These are phyloP conservation scores for Cutaneotrichosporon dermatis DNA, from an alignment of 1,284 basidiomycete genomes.

Conservation along the genomic window DNA sequence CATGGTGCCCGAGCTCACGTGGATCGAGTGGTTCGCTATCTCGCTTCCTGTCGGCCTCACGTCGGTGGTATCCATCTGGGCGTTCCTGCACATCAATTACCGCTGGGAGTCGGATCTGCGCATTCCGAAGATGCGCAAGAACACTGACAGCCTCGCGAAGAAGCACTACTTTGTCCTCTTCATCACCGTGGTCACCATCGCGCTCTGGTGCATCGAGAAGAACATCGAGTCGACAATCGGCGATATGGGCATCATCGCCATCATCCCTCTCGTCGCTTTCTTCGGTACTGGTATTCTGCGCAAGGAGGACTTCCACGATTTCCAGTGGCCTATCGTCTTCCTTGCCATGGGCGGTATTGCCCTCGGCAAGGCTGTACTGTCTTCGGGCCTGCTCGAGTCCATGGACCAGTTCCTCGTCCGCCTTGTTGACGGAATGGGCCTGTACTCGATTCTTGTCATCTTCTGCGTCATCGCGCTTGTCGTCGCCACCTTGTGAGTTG, in stretches of 20 bases:
- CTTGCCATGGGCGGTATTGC: conserved; percentile 99
- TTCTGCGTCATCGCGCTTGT: conserved; percentile 83
- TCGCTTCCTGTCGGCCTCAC: conserved; percentile 83
- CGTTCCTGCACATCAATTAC: conserved; percentile 80
- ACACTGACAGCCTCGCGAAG: conserved; percentile 69
- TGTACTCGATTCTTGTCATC: conserved; percentile 79
- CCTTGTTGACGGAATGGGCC: conserved; percentile 64
- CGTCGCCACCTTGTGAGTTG: conserved; percentile 52
- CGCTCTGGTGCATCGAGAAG: conserved; percentile 85
- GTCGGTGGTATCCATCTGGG: conserved; percentile 86
- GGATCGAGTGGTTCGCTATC: conserved; percentile 92
- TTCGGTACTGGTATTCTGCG: conserved; percentile 91
- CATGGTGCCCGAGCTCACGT: conserved; percentile 84
- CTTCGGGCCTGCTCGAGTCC: conserved; percentile 78
- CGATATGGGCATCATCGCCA: conserved; percentile 96
- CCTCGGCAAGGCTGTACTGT: conserved; percentile 86
- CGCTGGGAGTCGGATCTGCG: conserved; percentile 75
- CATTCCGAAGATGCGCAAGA: conserved; percentile 76
- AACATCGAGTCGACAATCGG: conserved; percentile 73
- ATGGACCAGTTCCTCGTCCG: conserved; percentile 67
- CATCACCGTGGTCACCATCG: conserved; percentile 82
- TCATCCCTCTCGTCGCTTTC: conserved; percentile 88
- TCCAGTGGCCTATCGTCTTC: conserved; percentile 88
- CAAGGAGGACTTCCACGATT: conserved; percentile 95
- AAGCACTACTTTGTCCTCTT: conserved; percentile 89